Percentiles rank a stretch among this genome's conserved stretches.
These are phyloP conservation scores for Lipomyces starkeyi DNA, from an alignment of 805 yeast genomes.

Conservation along the genomic window DNA sequence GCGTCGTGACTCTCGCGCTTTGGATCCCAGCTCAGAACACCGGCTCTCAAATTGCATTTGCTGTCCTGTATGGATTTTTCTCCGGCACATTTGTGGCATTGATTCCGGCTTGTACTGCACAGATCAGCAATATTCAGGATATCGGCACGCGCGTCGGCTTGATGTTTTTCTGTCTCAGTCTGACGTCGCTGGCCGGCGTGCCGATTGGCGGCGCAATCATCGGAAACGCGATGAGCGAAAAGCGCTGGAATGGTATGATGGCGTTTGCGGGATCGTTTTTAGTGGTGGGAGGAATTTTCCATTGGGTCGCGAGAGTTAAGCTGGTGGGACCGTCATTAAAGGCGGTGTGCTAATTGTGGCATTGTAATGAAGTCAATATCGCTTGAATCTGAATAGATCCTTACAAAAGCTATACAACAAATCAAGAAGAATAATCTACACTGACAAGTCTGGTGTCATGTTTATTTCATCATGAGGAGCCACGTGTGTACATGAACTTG, in stretches of 20 bases:
- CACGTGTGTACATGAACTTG: no score
- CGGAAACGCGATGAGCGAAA: conserved; percentile 21
- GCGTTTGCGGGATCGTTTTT: conserved; percentile 33
- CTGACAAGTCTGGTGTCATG: no score
- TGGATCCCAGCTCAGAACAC: conserved; percentile 47
- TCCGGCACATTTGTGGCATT: conserved; percentile 47
- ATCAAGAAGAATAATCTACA: no score
- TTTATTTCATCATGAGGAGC: no score
- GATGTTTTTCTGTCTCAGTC: conserved; percentile 62
- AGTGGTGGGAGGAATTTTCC: conserved; percentile 24
- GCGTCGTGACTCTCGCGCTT: conserved; percentile 44
- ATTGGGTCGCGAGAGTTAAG: conserved; percentile 27
- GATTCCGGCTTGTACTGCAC: conserved; percentile 45
- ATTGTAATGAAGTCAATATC: background rate
- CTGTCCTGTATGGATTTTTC: conserved; percentile 45
- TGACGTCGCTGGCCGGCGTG: conserved; percentile 49
- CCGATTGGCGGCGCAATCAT: conserved; percentile 45
- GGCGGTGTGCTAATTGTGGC: conserved; percentile 17
- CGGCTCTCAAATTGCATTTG: conserved; percentile 44
- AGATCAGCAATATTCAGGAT: conserved; percentile 41
- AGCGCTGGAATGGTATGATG: conserved; percentile 32
- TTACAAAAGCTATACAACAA: no score
- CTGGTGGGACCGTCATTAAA: conserved; percentile 40
- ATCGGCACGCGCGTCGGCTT: conserved; percentile 61
- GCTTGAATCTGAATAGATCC: background rate